Conservation (phyloP, 192 early-diverging fungal species). For the Backusella tuberculispora region DNA sequence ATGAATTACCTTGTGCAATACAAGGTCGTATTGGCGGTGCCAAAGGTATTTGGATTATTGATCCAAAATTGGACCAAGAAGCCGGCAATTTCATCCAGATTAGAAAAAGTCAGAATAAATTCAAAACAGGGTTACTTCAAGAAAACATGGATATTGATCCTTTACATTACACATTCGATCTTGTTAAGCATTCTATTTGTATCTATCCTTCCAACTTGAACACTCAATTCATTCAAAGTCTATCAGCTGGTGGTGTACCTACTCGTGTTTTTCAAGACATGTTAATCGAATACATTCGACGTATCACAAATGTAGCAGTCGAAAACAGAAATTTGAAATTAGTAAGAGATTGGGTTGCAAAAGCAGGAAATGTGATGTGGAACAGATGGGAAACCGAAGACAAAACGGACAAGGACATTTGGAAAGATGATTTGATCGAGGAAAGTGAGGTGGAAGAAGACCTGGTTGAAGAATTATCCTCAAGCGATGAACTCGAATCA, state of each 20-base stretch:
- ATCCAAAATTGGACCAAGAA: constrained; percentile 16
- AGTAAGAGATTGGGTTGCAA: constrained; percentile 34
- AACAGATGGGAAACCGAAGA: constrained; percentile 25
- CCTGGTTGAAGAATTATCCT: neutral
- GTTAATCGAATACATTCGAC: constrained; percentile 31
- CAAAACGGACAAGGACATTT: neutral
- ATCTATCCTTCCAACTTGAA: constrained; percentile 33
- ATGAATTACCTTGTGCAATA: constrained; percentile 35
- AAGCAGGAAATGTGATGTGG: constrained; percentile 13
- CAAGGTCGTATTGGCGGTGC: constrained; percentile 44
- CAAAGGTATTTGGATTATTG: constrained; percentile 45
- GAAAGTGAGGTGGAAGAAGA: neutral
- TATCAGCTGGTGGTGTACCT: constrained; percentile 34
- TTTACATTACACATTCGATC: constrained; percentile 37
- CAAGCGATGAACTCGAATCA: neutral
- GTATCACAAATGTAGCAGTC: constrained; percentile 15
- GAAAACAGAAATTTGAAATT: constrained; percentile 15
- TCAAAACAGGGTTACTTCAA: constrained; percentile 20
- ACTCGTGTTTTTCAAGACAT: constrained; percentile 35
- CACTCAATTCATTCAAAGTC: constrained; percentile 38
- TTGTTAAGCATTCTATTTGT: constrained; percentile 25
- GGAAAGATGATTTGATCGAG: constrained; percentile 7
- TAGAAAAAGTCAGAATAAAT: constrained; percentile 39
- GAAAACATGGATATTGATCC: constrained; percentile 18
- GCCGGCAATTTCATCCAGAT: constrained; percentile 35